Conservation (phyloP, 257 asterid species). For the Nyctanthes arbortristis region DNA sequence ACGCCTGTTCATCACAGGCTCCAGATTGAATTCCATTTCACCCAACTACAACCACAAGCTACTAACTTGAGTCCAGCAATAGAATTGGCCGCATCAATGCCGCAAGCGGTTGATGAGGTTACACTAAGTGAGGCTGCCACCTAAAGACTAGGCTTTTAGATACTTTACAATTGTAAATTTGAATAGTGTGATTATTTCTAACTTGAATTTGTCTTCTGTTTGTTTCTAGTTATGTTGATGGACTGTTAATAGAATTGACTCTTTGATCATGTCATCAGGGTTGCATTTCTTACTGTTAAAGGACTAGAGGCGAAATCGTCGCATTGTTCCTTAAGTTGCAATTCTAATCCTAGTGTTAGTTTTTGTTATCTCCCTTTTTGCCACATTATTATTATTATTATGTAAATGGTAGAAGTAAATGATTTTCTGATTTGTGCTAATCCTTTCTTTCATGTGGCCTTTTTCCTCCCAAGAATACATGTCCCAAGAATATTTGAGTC, state of each 20-base stretch:
- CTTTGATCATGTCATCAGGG: neutral
- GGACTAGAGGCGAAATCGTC: neutral
- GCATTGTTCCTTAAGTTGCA: neutral
- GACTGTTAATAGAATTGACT: neutral
- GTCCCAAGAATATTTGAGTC: neutral
- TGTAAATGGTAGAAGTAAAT: neutral
- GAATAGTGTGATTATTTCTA: slow-evolving; percentile 30
- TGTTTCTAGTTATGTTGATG: neutral
- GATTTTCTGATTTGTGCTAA: neutral
- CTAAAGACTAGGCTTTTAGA: slow-evolving; percentile 14
- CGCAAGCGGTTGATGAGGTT: slow-evolving; percentile 29
- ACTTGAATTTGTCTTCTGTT: slow-evolving; percentile 14
- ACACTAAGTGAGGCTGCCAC: slow-evolving; percentile 23
- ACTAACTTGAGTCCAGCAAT: slow-evolving; percentile 5
- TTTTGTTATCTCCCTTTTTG: neutral
- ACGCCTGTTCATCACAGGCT: slow-evolving; percentile 82
- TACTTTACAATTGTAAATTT: slow-evolving; percentile 29
- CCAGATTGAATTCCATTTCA: slow-evolving; percentile 91
- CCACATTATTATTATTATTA: too few relatives aligned
- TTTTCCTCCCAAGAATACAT: too few relatives aligned
- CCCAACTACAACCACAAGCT: slow-evolving; percentile 32
- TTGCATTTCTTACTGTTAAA: neutral
- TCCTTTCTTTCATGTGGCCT: too few relatives aligned
- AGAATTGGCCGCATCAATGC: slow-evolving; percentile 21
- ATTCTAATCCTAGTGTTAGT: neutral